Base-by-base conservation (phyloP, 495 filamentous ascomycete genomes). In the Penicillium chermesinum region DNA sequence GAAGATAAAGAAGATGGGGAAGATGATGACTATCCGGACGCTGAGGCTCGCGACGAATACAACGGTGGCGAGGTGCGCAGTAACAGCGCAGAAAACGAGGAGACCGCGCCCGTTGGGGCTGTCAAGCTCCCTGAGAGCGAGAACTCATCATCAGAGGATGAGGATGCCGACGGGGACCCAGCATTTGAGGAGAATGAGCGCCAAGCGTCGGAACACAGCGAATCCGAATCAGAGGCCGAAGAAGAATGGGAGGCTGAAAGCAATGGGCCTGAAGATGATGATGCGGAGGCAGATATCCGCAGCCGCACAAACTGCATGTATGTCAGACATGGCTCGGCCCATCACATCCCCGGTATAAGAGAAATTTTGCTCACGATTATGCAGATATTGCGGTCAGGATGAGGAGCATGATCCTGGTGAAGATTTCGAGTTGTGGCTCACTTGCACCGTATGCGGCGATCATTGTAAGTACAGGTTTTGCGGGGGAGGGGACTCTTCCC, bases 351-450 rank as follows among this genome's bases (percentile, higher is more conserved):
- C n/a, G n/a, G n/a, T n/a, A n/a, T n/a, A 2, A 43, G 13, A 18
- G 19, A 27, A 18, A n/a, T 33, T 16, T 12, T 27, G 20, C 44
- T 37, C 15, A 46, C 5, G 2, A 16, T 1, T 21, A 7, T n/a
- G 44, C 50, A 86, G 82, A 51, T 90, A 87, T 62, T 95, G 89
- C 64, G 79, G 76, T 33, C 75, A 87, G 53, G 85, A 89, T 57
- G 90, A 95, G 67, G 87, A 91, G 43, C 71, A 93, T 52, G 90
- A 95, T 52, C 88, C 90, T 6, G 82, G 79, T 52, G 85, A 87
- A 48, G 91, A 95, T 49, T 96, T 86, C 63, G 93, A 97, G 67
- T 76, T 86, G 48, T 89, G 85, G 61, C 72, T 97, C 35, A 71
- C 85, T 44, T 96, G 91, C 64, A 70, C 67, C 48, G 78, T 84